A percentile compares a stretch with the other conserved stretches of the same genome.
These are phyloP conservation scores for Apostasia shenzhenica DNA, from an alignment of 106 monocot genomes.

Conservation along the genomic window DNA sequence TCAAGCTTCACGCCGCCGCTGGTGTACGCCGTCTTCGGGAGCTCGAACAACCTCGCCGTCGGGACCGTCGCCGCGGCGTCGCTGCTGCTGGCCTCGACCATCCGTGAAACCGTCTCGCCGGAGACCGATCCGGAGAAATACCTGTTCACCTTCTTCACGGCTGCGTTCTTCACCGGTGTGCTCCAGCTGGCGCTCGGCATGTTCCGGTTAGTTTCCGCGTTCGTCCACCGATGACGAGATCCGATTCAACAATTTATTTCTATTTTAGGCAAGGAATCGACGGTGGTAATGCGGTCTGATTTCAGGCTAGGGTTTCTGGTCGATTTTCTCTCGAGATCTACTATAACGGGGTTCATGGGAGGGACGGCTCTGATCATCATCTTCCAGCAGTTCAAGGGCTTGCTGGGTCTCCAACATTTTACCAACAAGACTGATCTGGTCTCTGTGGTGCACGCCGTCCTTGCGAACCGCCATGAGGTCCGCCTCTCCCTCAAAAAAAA, in stretches of 20 bases:
- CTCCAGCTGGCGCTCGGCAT: conserved; percentile 54
- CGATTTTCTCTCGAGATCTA: conserved; percentile 17
- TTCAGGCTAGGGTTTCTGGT: conserved; percentile 27
- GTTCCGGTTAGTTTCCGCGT: conserved; percentile 29
- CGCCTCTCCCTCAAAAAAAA: neutral
- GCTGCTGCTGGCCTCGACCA: conserved; percentile 47
- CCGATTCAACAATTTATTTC: too few species aligned
- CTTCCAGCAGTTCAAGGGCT: conserved; percentile 20
- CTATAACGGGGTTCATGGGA: conserved; percentile 7
- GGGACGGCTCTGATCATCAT: conserved; percentile 13
- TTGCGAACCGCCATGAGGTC: conserved; percentile 6
- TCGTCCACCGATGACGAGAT: neutral
- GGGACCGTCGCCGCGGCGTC: conserved; percentile 75
- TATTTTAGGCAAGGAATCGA: too few species aligned
- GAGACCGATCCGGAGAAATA: conserved; percentile 39
- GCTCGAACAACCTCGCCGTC: conserved; percentile 72
- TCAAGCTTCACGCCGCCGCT: conserved; percentile 81
- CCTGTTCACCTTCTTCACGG: conserved; percentile 44
- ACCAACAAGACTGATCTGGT: conserved; percentile 11
- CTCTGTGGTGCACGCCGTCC: conserved; percentile 13
- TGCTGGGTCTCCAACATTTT: conserved; percentile 17
- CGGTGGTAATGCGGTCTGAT: neutral
- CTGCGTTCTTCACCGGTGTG: conserved; percentile 70
- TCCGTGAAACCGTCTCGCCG: conserved; percentile 24
- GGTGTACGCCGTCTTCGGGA: conserved; percentile 75